Evolutionary conservation across 2,329 filamentous ascomycete genomes (phyloP), one percentile per base, ranked within the genome.

Genomic region (Cryphonectria radicalis): DNA sequence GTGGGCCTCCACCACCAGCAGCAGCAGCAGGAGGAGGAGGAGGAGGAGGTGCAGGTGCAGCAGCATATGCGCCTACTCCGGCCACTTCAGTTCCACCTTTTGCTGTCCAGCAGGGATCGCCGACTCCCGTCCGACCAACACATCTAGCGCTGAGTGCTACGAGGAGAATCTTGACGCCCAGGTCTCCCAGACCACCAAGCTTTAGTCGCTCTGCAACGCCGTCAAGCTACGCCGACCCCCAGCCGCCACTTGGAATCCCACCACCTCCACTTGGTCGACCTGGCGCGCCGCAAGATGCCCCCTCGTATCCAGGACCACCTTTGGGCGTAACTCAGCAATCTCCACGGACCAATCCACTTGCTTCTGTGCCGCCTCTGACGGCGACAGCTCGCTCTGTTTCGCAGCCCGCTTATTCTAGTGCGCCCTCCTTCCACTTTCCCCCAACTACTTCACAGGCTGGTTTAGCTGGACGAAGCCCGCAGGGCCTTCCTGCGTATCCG

Each of bases 171-270:
- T 77, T 90, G 72, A 89, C 87, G 14, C 88, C 89, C 0, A 84
- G 85, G 74, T 90, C 89, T 13, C 88, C 89, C 57, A 85, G 88
- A 73, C 82, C 86, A 37, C 81, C 84, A 25, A 89, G 86, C 75
- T 76, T 87, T 17, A 83, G 83, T 43, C 78, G 81, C 22, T 74
- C 71, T 53, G 77, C 78, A 60, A 75, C 77, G 14, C 74, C 77
- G 46, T 69, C 72, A 72, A 77, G 79, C 65, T 72, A 77, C 35
- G 72, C 78, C 35, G 80, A 78, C 63, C 67, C 77, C 10, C 78
- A 79, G 11, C 79, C 78, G 62, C 69, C 76, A 14, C 59, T 73
- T 62, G 74, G 70, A 43, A 71, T 77, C 7, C 75, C 75, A 50
- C 76, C 76, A n/a, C 77, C 79, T 25, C 35, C 67, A 40, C 40